Conservation (phyloP, 768 basidiomycete species). For the Lactarius akahatsu region DNA sequence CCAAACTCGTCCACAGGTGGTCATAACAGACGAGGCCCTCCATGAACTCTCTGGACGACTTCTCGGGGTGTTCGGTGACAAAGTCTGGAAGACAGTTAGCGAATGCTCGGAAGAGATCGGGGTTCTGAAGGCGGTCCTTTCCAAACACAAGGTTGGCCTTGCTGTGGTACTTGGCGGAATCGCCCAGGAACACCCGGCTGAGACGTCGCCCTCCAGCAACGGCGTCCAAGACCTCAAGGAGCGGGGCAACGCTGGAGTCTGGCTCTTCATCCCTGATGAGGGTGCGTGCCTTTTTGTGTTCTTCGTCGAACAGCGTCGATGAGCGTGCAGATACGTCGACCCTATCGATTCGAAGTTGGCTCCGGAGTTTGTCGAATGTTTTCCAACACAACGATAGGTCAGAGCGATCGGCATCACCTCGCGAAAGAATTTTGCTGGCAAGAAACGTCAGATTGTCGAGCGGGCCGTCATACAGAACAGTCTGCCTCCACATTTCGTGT, state of each 20-base stretch:
- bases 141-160: conserved; percentile 4
- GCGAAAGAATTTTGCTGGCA: not conserved
- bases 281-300: not conserved
- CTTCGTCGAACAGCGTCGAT: not conserved
- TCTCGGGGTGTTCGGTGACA: not conserved
- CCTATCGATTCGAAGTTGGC: not conserved
- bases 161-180: conserved; percentile 1
- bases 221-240: conserved; percentile 1
- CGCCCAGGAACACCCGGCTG: not conserved
- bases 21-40: conserved; percentile 4
- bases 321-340: not conserved
- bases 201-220: not conserved
- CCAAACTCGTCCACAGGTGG: conserved; percentile 9
- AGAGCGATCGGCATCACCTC: not conserved
- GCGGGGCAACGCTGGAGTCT: not conserved
- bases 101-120: conserved; percentile 10
- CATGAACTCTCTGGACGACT: not conserved
- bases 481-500: conserved; percentile 1
- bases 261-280: not conserved
- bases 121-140: conserved; percentile 10
- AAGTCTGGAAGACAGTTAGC: conserved; percentile 7
- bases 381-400: conserved; percentile 15
- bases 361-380: conserved; percentile 16
- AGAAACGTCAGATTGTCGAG: conserved; percentile 13
- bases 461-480: conserved; percentile 6